Conservation (phyloP, 2,329 filamentous ascomycete species). For the Pochonia chlamydosporia region DNA sequence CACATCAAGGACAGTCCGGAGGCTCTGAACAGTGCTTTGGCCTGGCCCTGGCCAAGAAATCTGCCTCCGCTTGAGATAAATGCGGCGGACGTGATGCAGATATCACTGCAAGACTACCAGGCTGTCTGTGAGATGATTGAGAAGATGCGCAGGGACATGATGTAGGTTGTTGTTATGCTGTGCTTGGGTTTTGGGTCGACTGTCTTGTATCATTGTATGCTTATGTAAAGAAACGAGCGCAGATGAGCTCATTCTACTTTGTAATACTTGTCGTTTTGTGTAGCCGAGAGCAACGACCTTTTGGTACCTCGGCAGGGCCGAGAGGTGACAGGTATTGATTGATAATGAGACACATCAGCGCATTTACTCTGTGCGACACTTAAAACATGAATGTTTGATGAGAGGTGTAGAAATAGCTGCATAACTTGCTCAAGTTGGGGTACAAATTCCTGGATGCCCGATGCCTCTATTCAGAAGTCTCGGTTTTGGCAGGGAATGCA, state of each 20-base stretch:
- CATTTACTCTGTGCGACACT: no score
- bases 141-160: neutral
- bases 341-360: no score
- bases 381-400: no score
- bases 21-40: neutral
- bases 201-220: neutral
- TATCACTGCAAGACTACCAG: neutral
- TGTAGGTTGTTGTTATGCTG: conserved; percentile 1
- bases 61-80: neutral
- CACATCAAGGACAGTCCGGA: neutral
- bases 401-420: neutral
- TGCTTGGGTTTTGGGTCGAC: neutral
- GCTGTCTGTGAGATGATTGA: neutral
- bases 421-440: no score
- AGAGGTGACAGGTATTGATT: no score
- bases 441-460: no score
- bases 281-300: no score
- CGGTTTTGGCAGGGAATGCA: no score
- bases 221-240: neutral
- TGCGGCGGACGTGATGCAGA: neutral
- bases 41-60: neutral
- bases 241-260: neutral
- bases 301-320: no score
- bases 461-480: no score
- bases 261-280: neutral